Evolutionary conservation across 495 filamentous ascomycete genomes (phyloP), one percentile per base, ranked within the genome.

Genomic region (Evernia prunastri): DNA sequence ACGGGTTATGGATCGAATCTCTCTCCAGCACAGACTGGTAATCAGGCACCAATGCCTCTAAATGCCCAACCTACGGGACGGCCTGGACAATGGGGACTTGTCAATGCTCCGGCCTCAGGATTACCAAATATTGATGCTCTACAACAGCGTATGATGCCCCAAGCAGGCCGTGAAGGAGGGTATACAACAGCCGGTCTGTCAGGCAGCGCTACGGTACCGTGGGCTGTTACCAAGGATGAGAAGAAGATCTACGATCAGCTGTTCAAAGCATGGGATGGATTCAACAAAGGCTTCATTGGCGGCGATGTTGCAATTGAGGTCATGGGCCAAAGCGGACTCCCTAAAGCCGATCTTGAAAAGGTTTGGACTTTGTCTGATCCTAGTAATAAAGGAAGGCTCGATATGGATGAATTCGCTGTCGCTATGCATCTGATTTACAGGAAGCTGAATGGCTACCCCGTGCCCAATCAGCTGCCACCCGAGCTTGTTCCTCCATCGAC

Each of bases 371-470:
- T 99, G 33, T 90, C 93, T 10, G 95, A 99, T 73, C 86, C 94
- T 33, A 84, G 90, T 60, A 96, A 99, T 75, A 91, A 89, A 70
- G 95, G 95, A 17, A 86, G 91, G 64, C 83, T 99, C 7, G 92
- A 99, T 66, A 87, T 97, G 76, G 95, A 99, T 73, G 95, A 99
- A 71, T 99, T 99, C 73, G 92, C 95, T 23, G 92, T 99, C 45
- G 93, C 90, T 10, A 99, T 99, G 94, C 95, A 99, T 82, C 77
- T 99, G 73, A 97, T 99, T 61, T 99, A 97, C 72, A 85, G 95
- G 66, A 96, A 92, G 72, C 81, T 97, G 33, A 97, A 97, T 67
- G 92, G 92, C 35, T 96, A 99, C 70, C 92, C 94, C 3, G 82
- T 97, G 54, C 95, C 95, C n/a, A 88, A 85, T 68, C 89, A 89